Conservation (phyloP, 306 rosid species). For the Casuarina equisetifolia region DNA sequence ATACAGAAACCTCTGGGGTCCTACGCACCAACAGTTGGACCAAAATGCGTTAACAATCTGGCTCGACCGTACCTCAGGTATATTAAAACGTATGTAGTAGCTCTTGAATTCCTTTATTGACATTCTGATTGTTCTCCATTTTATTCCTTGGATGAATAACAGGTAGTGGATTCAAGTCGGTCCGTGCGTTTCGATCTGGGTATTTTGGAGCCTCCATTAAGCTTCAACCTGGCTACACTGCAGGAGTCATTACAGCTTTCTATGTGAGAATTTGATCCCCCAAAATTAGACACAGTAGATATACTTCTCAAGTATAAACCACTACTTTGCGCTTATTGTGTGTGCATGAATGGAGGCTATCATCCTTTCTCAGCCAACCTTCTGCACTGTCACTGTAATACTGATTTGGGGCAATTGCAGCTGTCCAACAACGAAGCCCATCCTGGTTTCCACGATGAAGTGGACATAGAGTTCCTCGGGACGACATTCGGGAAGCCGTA, state of each 20-base stretch:
- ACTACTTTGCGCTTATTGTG: too few relatives aligned
- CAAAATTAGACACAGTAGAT: too few relatives aligned
- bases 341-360: too few relatives aligned
- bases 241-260: constrained; percentile 95
- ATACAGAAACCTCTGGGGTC: constrained; percentile 83
- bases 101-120: not conserved
- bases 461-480: constrained; percentile 93
- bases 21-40: constrained; percentile 68
- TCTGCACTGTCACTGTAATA: too few relatives aligned
- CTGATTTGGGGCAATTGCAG: constrained; percentile 39
- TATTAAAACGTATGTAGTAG: not conserved
- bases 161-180: constrained; percentile 97
- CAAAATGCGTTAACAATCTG: constrained; percentile 71
- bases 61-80: constrained; percentile 87
- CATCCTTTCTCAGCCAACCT: too few relatives aligned
- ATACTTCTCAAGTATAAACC: too few relatives aligned
- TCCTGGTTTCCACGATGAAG: constrained; percentile 96
- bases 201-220: constrained; percentile 87
- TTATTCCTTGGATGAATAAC: constrained; percentile 12
- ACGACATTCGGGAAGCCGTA: constrained; percentile 97
- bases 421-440: constrained; percentile 93
- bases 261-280: constrained; percentile 51
- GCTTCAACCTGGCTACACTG: constrained; percentile 94
- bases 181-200: constrained; percentile 84
- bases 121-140: not conserved